Conservation (phyloP, 257 asterid species). For the Misopates orontium region DNA sequence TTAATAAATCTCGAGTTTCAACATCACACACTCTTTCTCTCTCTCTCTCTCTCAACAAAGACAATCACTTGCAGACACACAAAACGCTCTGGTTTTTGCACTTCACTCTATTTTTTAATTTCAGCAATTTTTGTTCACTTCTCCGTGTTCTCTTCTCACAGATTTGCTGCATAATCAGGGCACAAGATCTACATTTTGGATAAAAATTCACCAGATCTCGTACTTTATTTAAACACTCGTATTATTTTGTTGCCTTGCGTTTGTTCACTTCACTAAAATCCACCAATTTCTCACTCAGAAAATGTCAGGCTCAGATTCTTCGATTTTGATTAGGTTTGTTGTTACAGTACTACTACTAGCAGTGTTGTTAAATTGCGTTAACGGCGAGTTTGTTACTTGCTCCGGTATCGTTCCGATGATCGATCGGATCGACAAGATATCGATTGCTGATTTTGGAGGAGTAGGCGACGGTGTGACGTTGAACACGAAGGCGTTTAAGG, state of each 20-base stretch:
- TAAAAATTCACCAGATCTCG: slow-evolving; percentile 23
- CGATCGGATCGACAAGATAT: slow-evolving; percentile 63
- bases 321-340: slow-evolving; percentile 29
- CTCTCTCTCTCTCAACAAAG: slow-evolving; percentile 12
- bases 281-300: slow-evolving; percentile 9
- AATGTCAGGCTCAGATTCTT: slow-evolving; percentile 27
- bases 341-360: slow-evolving; percentile 8
- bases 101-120: background rate
- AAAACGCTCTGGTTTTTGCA: slow-evolving; percentile 11
- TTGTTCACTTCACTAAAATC: slow-evolving; percentile 23
- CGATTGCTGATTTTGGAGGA: slow-evolving; percentile 77
- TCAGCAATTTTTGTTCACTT: slow-evolving; percentile 14
- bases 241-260: slow-evolving; percentile 23
- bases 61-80: slow-evolving; percentile 38
- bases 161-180: slow-evolving; percentile 8
- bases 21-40: no score
- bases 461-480: slow-evolving; percentile 79
- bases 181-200: slow-evolving; percentile 26
- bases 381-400: slow-evolving; percentile 57
- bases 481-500: slow-evolving; percentile 86
- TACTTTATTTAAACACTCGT: slow-evolving; percentile 7
- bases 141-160: slow-evolving; percentile 16
- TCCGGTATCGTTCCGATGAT: slow-evolving; percentile 84
- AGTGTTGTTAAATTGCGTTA: slow-evolving; percentile 29
- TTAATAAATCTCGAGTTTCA: background rate